phyloP scores from a whole-genome alignment of 2,329 filamentous ascomycete genomes.

The Penicillium sclerotigenum region DNA sequence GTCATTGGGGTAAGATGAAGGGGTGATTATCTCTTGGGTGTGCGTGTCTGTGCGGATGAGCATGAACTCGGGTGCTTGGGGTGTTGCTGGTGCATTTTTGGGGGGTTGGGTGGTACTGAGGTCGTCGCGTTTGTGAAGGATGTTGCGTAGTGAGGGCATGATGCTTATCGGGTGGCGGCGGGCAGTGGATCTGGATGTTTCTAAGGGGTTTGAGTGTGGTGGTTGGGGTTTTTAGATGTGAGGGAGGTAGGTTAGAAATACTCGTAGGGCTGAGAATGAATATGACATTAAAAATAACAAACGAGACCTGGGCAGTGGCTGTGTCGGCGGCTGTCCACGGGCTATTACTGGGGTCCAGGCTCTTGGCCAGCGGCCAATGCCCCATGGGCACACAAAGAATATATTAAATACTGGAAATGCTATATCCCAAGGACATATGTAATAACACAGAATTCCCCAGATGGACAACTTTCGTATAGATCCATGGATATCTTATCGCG shows the following conservation, averaged over 20 bases:
- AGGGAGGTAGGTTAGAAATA: background rate
- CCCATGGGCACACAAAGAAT: background rate
- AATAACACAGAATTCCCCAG: background rate
- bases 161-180: constrained; percentile 5
- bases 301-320: background rate
- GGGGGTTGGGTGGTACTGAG: constrained; percentile 41
- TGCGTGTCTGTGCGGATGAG: constrained; percentile 82
- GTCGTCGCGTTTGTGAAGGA: constrained; percentile 63
- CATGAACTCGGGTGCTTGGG: constrained; percentile 65
- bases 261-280: background rate
- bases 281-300: background rate
- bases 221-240: background rate
- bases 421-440: background rate
- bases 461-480: background rate
- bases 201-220: no score
- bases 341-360: constrained; percentile 1
- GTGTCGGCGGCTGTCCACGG: background rate
- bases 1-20: constrained; percentile 54
- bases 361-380: constrained; percentile 6
- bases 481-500: constrained; percentile 3
- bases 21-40: constrained; percentile 73
- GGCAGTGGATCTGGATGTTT: background rate
- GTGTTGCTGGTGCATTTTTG: constrained; percentile 38
- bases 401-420: background rate
- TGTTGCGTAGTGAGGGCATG: constrained; percentile 58